Conservation (phyloP, 192 early-diverging fungal species). For the Backusella tuberculispora region DNA sequence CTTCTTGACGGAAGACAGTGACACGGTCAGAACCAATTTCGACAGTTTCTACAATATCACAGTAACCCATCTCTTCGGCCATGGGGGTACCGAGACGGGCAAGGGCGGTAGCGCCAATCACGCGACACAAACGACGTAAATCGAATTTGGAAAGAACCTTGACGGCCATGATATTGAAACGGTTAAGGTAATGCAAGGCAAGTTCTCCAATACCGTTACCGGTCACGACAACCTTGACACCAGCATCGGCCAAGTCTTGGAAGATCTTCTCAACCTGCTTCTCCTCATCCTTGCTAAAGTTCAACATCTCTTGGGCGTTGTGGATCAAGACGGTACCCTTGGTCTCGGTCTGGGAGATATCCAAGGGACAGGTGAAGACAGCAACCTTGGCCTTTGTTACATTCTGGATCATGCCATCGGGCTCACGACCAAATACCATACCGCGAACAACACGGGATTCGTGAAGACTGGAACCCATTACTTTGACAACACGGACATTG, state of each 20-base stretch:
- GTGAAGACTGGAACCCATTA: slow-evolving; percentile 88
- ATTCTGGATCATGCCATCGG: slow-evolving; percentile 75
- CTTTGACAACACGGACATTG: slow-evolving; percentile 94
- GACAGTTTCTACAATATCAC: slow-evolving; percentile 94
- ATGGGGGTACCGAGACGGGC: slow-evolving; percentile 92
- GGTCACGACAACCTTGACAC: slow-evolving; percentile 90
- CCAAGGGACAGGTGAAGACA: slow-evolving; percentile 92
- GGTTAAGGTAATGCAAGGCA: slow-evolving; percentile 93
- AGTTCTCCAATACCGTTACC: slow-evolving; percentile 91
- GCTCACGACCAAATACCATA: slow-evolving; percentile 96
- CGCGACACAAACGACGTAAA: slow-evolving; percentile 91
- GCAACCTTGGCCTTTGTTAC: slow-evolving; percentile 91
- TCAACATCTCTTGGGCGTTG: slow-evolving; percentile 94
- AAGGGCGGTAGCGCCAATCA: slow-evolving; percentile 89
- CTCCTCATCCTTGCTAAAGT: slow-evolving; percentile 96
- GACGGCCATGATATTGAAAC: slow-evolving; percentile 87
- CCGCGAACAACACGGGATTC: slow-evolving; percentile 91
- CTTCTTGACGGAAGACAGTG: slow-evolving; percentile 96
- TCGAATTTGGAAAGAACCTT: slow-evolving; percentile 96
- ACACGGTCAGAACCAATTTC: slow-evolving; percentile 98
- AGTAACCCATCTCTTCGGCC: slow-evolving; percentile 97
- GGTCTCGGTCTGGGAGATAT: slow-evolving; percentile 94
- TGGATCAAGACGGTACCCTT: slow-evolving; percentile 99
- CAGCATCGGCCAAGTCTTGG: slow-evolving; percentile 88
- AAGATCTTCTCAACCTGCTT: slow-evolving; percentile 84